phyloP scores from a whole-genome alignment of 495 filamentous ascomycete species.

The Xylaria flabelliformis region DNA sequence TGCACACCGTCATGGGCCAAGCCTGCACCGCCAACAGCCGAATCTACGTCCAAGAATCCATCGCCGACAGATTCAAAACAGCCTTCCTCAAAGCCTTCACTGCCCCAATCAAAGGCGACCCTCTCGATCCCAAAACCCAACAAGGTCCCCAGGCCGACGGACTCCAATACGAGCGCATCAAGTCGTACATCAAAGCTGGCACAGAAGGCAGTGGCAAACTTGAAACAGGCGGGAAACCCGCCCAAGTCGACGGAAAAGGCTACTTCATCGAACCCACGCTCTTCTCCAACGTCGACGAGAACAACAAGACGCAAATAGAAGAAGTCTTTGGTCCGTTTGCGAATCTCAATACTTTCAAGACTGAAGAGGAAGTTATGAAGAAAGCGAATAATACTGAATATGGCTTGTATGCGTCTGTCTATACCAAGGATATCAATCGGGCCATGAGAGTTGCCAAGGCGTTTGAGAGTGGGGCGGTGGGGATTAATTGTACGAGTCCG shows the following conservation, averaged over 20 bases:
- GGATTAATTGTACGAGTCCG: slow-evolving; percentile 36
- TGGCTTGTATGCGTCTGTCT: slow-evolving; percentile 69
- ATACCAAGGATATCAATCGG: slow-evolving; percentile 67
- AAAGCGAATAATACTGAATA: slow-evolving; percentile 70
- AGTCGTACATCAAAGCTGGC: background rate
- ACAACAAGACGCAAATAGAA: slow-evolving; percentile 59
- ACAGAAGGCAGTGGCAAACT: too few species aligned
- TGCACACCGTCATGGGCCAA: too few species aligned
- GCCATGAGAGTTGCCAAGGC: slow-evolving; percentile 67
- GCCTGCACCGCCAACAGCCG: too few species aligned
- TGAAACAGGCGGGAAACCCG: background rate
- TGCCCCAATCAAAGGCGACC: slow-evolving; percentile 50
- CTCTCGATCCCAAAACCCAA: slow-evolving; percentile 66
- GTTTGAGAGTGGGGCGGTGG: slow-evolving; percentile 63
- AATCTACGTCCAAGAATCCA: too few species aligned
- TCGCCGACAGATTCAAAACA: slow-evolving; percentile 42
- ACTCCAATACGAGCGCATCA: slow-evolving; percentile 2
- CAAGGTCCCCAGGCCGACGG: slow-evolving; percentile 57
- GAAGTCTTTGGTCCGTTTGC: slow-evolving; percentile 64
- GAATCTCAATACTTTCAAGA: slow-evolving; percentile 64
- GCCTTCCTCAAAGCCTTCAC: slow-evolving; percentile 38
- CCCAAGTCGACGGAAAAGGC: background rate
- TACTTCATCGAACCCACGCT: slow-evolving; percentile 65
- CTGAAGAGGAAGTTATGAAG: slow-evolving; percentile 62
- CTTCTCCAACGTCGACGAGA: slow-evolving; percentile 66